Conservation (phyloP, 441 rosid genomes). For the Arabidopsis hybrid region DNA sequence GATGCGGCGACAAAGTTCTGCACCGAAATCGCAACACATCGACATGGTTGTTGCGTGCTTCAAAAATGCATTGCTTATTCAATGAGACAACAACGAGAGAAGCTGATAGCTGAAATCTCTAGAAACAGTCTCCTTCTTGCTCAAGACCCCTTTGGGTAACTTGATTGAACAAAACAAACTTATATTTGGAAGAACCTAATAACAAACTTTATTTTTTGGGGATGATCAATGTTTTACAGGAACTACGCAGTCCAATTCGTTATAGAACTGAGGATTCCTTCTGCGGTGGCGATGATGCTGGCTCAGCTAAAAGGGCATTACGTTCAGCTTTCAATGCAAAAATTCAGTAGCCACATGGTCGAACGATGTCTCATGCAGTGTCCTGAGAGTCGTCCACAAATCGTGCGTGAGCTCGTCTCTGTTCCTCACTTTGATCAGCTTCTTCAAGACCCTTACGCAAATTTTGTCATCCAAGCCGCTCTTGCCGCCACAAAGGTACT, state of each 20-base stretch:
- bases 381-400: slow-evolving; percentile 69
- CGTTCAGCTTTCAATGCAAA: slow-evolving; percentile 75
- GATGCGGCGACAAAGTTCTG: slow-evolving; percentile 63
- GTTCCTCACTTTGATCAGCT: slow-evolving; percentile 74
- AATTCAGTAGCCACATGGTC: slow-evolving; percentile 87
- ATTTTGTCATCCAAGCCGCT: slow-evolving; percentile 86
- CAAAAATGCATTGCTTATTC: slow-evolving; percentile 67
- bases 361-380: slow-evolving; percentile 69
- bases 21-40: slow-evolving; percentile 64
- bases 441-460: slow-evolving; percentile 86
- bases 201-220: background rate
- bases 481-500: slow-evolving; percentile 71
- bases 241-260: slow-evolving; percentile 86
- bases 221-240: slow-evolving; percentile 48
- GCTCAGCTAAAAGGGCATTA: slow-evolving; percentile 73
- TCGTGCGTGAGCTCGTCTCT: slow-evolving; percentile 70
- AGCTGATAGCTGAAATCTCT: slow-evolving; percentile 53
- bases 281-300: slow-evolving; percentile 53
- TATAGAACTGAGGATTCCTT: slow-evolving; percentile 64
- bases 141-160: slow-evolving; percentile 66
- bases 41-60: slow-evolving; percentile 69
- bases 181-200: background rate
- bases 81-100: slow-evolving; percentile 52
- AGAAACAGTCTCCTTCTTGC: slow-evolving; percentile 58
- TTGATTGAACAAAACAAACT: background rate